Evolutionary conservation across 208 protist species (phyloP).

Genomic region (Acanthamoeba sp.): DNA sequence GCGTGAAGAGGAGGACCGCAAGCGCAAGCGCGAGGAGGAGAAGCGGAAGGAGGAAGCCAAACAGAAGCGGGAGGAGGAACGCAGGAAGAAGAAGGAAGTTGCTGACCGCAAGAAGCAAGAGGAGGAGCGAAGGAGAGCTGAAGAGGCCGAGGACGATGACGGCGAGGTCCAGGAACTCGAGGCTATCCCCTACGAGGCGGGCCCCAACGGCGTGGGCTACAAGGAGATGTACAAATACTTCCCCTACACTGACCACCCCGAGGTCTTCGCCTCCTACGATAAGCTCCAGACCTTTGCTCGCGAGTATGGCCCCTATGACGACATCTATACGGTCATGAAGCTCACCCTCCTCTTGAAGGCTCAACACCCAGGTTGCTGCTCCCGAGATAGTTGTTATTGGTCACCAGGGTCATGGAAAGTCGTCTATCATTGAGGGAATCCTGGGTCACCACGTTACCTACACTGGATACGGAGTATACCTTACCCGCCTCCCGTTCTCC

Average conservation of each 20-base stretch:
- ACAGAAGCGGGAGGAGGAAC: conserved; percentile 70
- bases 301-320: conserved; percentile 72
- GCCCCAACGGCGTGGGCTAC: neutral
- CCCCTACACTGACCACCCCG: conserved; percentile 65
- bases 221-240: conserved; percentile 73
- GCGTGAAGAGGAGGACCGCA: conserved; percentile 63
- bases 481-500: neutral
- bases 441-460: conserved; percentile 75
- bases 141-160: conserved; percentile 75
- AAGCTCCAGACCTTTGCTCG: conserved; percentile 82
- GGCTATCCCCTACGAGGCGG: conserved; percentile 35
- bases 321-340: too few species aligned
- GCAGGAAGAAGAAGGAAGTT: conserved; percentile 72
- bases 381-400: conserved; percentile 85
- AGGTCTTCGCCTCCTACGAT: conserved; percentile 83
- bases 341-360: conserved; percentile 39
- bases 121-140: conserved; percentile 47
- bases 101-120: conserved; percentile 74
- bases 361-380: conserved; percentile 78
- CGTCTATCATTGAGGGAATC: conserved; percentile 81
- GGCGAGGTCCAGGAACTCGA: conserved; percentile 72
- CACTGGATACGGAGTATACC: conserved; percentile 53
- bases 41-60: conserved; percentile 74
- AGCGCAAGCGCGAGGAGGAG: conserved; percentile 65
- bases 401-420: conserved; percentile 78